Base-by-base conservation (phyloP, 805 yeast genomes). In the Candida saitoana region DNA sequence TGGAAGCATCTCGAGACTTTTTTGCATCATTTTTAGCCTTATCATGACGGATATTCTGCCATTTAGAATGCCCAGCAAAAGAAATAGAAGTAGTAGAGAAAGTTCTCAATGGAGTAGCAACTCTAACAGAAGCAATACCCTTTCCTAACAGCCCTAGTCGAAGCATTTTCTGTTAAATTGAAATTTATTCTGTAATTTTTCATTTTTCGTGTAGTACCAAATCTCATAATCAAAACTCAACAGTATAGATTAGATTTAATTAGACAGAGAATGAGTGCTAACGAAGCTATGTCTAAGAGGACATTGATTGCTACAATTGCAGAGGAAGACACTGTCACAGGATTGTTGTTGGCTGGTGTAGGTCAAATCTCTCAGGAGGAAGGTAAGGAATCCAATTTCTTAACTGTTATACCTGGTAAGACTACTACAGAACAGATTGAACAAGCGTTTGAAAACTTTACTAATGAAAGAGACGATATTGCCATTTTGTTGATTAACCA, bases 271-370 rank as follows among this genome's bases (percentile, higher is more conserved):
- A 58, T 56, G 63, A 58, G 63, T 52, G 61, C 55, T 16, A 62
- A 50, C 44, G 73, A 67, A 43, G 63, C 71, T 33, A 75, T 73
- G 69, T 63, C 76, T 47, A 86, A 89, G 59, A 82, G 99, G 56
- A 77, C 84, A 31, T 74, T 90, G 51, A 72, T 93, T 44, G 98
- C 97, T 9, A 95, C 90, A 31, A 88, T 93, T 57, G 99, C 97
- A 14, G 99, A 93, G 58, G 99, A 93, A 68, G 98, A 93, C 59
- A 85, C 98, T 17, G 90, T 93, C 46, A 93, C 99, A 2, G 99
- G 99, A 3, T 78, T 93, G 74, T 73, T 93, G 27, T 75, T 93
- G 44, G 99, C 99, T 1, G 99, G 99, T 20, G 81, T 87, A 44
- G 99, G 99, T 18, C 95, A 91, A 57, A 82, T 89, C 16, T 74